Evolutionary conservation across 2,329 filamentous ascomycete genomes (phyloP), one percentile per base, ranked within the genome.

Genomic region (Lachnellula arida): DNA sequence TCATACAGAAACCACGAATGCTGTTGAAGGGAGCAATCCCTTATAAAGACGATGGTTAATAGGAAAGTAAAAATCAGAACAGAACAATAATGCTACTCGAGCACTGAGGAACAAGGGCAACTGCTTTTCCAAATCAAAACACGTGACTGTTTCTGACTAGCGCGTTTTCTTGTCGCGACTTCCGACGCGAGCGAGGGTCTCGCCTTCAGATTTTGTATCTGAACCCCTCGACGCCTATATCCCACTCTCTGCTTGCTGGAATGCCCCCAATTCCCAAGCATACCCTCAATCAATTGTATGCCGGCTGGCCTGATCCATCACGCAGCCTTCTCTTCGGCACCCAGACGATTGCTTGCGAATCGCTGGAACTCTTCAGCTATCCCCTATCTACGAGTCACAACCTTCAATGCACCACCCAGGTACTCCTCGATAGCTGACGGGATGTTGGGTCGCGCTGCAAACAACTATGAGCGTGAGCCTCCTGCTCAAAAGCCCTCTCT

Each of bases 371-470:
- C 54, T 34, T 55, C 54, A 46, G 51, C 40, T 49, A 46, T 54
- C 53, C 57, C 53, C 55, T 53, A 37, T 46, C 53, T 12, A 50
- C 19, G 14, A 5, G 58, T 51, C 14, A 50, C 50, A 47, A 57
- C 54, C 35, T 28, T 59, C 53, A 53, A 67, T 68, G 60, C 59
- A 58, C 54, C 52, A 58, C 39, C 23, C 25, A 22, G 4, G 25
- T 66, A 70, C 54, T 66, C 68, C 42, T 67, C 67, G 22, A 68
- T 69, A 51, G 64, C 63, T 54, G 65, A 63, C 56, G 62, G 63
- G 44, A 74, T 74, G 72, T 60, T 74, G 55, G 51, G 53, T 23
- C 60, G 67, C 46, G 69, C 68, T 25, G 54, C 59, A 3, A 63
- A 66, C 43, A 57, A 57, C 6, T 54, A 57, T 55, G 47, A 57